A percentile compares a stretch with the other conserved stretches of the same genome.
phyloP scores from a whole-genome alignment of 108 stramenopile species.

The Cyclotella cryptica region DNA sequence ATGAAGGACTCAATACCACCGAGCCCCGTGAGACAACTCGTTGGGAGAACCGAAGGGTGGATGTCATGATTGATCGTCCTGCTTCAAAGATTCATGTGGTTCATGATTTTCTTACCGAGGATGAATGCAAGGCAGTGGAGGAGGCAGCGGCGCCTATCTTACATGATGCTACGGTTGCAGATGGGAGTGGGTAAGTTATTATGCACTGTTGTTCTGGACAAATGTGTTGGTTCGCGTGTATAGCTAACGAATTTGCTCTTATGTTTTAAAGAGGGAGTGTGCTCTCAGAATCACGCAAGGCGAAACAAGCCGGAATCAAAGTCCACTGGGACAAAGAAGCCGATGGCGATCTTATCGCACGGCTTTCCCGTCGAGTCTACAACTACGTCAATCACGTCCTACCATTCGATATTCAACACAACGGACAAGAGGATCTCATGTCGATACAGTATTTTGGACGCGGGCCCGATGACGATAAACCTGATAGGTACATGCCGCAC shows the following conservation, averaged over 20 bases:
- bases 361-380: conserved; percentile 74
- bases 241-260: background rate
- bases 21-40: conserved; percentile 31
- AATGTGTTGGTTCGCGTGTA: background rate
- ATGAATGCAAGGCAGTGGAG: conserved; percentile 88
- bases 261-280: conserved; percentile 42
- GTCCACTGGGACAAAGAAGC: conserved; percentile 70
- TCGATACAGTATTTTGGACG: conserved; percentile 88
- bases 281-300: conserved; percentile 72
- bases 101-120: conserved; percentile 77
- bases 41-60: conserved; percentile 52
- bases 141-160: conserved; percentile 62
- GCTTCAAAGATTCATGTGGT: conserved; percentile 74
- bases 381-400: conserved; percentile 85
- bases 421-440: conserved; percentile 91
- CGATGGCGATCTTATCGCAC: conserved; percentile 67
- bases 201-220: background rate
- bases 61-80: conserved; percentile 76
- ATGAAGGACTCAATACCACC: conserved; percentile 62
- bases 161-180: conserved; percentile 81
- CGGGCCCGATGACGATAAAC: conserved; percentile 71
- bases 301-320: conserved; percentile 82
- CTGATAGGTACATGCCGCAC: conserved; percentile 93
- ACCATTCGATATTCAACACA: conserved; percentile 63
- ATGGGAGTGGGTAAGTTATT: conserved; percentile 67